Evolutionary conservation across 208 protist genomes (phyloP).

Genomic region (Crithidia acanthocephali): DNA sequence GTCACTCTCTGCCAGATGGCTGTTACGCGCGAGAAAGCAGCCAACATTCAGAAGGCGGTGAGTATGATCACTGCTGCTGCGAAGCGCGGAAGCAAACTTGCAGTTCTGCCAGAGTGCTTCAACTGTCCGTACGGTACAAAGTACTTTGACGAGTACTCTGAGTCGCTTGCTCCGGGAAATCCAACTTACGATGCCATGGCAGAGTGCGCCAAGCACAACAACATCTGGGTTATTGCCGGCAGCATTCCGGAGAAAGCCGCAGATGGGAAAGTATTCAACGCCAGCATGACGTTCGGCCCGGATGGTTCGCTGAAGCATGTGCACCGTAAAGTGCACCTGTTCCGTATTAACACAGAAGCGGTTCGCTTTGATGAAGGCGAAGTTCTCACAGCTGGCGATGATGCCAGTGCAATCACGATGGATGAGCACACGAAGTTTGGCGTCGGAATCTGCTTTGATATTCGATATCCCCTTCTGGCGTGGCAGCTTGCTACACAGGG

Average conservation of each 20-base stretch:
- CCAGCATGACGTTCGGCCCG: constrained; percentile 90
- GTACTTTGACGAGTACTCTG: constrained; percentile 96
- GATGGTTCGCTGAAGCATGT: constrained; percentile 89
- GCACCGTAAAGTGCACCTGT: constrained; percentile 97
- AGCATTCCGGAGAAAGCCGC: constrained; percentile 93
- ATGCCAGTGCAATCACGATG: constrained; percentile 50
- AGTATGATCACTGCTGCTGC: constrained; percentile 77
- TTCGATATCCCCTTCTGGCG: constrained; percentile 96
- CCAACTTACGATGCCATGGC: constrained; percentile 85
- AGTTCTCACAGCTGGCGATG: constrained; percentile 92
- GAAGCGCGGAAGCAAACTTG: constrained; percentile 79
- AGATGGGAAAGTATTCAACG: constrained; percentile 95
- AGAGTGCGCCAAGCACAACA: constrained; percentile 62
- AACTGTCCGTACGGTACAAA: constrained; percentile 96
- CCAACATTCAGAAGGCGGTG: constrained; percentile 86
- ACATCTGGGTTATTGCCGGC: constrained; percentile 90
- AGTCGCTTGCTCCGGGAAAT: constrained; percentile 69
- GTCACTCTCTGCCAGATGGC: constrained; percentile 93
- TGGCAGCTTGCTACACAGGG: constrained; percentile 70
- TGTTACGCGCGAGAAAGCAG: constrained; percentile 67
- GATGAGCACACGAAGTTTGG: constrained; percentile 85
- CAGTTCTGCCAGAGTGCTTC: constrained; percentile 94
- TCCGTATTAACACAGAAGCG: constrained; percentile 96
- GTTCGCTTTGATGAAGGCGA: constrained; percentile 97
- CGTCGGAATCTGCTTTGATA: constrained; percentile 99